Conservation (phyloP, 768 basidiomycete genomes). For the Cyathus striatus region DNA sequence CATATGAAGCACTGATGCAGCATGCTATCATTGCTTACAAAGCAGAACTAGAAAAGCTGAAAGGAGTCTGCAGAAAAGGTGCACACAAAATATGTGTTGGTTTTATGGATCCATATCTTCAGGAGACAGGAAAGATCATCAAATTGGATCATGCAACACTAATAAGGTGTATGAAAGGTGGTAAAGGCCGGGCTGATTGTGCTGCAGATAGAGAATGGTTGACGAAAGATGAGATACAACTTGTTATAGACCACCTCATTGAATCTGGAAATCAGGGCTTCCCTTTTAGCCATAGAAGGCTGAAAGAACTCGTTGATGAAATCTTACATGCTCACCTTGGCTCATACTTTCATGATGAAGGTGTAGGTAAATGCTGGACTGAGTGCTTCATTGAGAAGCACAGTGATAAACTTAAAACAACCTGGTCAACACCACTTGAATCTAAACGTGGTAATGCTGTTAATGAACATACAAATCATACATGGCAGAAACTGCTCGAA, state of each 20-base stretch:
- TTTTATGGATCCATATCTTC: too few species aligned
- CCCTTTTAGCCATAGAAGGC: conserved; percentile 14
- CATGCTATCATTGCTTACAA: too few species aligned
- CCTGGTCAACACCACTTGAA: conserved; percentile 3
- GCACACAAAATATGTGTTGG: too few species aligned
- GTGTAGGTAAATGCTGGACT: not conserved
- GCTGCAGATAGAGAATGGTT: not conserved
- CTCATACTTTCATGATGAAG: not conserved
- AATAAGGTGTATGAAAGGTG: not conserved
- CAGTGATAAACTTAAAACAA: not conserved
- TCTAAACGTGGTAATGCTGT: conserved; percentile 18
- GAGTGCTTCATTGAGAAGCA: not conserved
- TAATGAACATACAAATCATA: conserved; percentile 18
- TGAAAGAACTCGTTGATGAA: conserved; percentile 18
- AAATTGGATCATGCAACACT: not conserved
- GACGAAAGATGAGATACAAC: not conserved
- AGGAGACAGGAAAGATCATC: not conserved
- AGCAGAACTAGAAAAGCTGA: too few species aligned
- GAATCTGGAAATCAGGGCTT: conserved; percentile 12
- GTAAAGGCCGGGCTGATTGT: not conserved
- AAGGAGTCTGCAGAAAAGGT: too few species aligned
- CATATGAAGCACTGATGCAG: too few species aligned
- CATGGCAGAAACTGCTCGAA: conserved; percentile 15
- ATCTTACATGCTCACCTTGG: conserved; percentile 10
- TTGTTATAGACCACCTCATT: not conserved